Conservation (phyloP, 768 basidiomycete species). For the Trametopsis cervina region DNA sequence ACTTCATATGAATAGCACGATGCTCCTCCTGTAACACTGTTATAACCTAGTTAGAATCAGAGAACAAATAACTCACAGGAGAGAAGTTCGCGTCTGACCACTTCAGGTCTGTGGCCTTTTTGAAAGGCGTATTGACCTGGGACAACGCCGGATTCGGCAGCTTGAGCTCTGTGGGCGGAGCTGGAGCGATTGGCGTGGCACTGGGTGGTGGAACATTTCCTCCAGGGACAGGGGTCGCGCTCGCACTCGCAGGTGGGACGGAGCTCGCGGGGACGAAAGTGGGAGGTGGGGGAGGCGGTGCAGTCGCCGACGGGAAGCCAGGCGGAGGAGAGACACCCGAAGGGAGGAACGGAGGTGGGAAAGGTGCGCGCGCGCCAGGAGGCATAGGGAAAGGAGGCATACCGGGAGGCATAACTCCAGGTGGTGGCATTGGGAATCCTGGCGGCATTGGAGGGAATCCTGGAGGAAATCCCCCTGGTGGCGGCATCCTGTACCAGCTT, state of each 20-base stretch:
- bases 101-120: conserved; percentile 70
- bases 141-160: conserved; percentile 52
- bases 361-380: conserved; percentile 29
- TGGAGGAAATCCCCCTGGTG: conserved; percentile 30
- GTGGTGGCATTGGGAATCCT: conserved; percentile 29
- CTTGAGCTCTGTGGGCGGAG: conserved; percentile 22
- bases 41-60: not conserved
- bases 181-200: conserved; percentile 16
- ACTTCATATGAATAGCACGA: conserved; percentile 58
- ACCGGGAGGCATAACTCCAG: conserved; percentile 38
- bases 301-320: conserved; percentile 18
- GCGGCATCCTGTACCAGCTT: not conserved
- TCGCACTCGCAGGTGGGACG: conserved; percentile 20
- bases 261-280: conserved; percentile 23
- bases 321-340: conserved; percentile 25
- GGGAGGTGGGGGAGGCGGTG: conserved; percentile 20
- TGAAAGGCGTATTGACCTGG: conserved; percentile 68
- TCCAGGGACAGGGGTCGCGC: conserved; percentile 18
- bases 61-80: conserved; percentile 44
- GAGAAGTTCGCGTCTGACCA: conserved; percentile 73
- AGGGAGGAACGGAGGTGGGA: conserved; percentile 31
- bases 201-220: conserved; percentile 19
- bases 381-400: conserved; percentile 30
- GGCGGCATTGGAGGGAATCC: conserved; percentile 38
- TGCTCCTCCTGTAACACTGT: conserved; percentile 57